Evolutionary conservation across 2,329 filamentous ascomycete genomes (phyloP).

Genomic region (Verticillium klebahnii): DNA sequence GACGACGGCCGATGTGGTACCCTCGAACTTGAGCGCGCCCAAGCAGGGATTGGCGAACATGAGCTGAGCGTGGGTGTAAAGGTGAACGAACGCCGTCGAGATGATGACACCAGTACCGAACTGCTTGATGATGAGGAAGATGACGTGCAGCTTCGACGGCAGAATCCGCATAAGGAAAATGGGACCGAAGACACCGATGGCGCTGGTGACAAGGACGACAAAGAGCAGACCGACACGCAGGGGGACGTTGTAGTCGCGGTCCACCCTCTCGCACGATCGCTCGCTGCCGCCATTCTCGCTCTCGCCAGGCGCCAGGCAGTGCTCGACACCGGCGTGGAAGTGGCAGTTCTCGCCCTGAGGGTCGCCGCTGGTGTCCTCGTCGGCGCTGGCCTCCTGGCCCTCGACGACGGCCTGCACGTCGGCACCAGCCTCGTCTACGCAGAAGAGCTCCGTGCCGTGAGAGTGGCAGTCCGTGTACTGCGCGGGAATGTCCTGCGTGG

Average conservation of each 20-base stretch:
- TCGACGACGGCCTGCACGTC: slow-evolving; percentile 47
- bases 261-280: slow-evolving; percentile 37
- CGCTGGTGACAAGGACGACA: slow-evolving; percentile 64
- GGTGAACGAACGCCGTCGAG: slow-evolving; percentile 65
- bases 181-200: slow-evolving; percentile 62
- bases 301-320: slow-evolving; percentile 22
- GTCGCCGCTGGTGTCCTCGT: slow-evolving; percentile 15
- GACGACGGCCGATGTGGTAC: slow-evolving; percentile 63
- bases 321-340: slow-evolving; percentile 70
- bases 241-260: slow-evolving; percentile 59
- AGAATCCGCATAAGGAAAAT: slow-evolving; percentile 58
- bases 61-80: slow-evolving; percentile 67
- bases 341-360: slow-evolving; percentile 48
- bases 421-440: slow-evolving; percentile 52
- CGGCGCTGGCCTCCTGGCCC: slow-evolving; percentile 16
- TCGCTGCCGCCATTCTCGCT: slow-evolving; percentile 26
- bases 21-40: slow-evolving; percentile 62
- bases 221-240: slow-evolving; percentile 69
- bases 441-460: slow-evolving; percentile 57
- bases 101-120: slow-evolving; percentile 72
- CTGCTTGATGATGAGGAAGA: slow-evolving; percentile 64
- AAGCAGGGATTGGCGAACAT: slow-evolving; percentile 71
- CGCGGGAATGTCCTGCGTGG: slow-evolving; percentile 51
- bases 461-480: slow-evolving; percentile 62
- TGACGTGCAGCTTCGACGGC: slow-evolving; percentile 38